Conservation (phyloP, 2,329 filamentous ascomycete species). For the Aureobasidium subglaciale region DNA sequence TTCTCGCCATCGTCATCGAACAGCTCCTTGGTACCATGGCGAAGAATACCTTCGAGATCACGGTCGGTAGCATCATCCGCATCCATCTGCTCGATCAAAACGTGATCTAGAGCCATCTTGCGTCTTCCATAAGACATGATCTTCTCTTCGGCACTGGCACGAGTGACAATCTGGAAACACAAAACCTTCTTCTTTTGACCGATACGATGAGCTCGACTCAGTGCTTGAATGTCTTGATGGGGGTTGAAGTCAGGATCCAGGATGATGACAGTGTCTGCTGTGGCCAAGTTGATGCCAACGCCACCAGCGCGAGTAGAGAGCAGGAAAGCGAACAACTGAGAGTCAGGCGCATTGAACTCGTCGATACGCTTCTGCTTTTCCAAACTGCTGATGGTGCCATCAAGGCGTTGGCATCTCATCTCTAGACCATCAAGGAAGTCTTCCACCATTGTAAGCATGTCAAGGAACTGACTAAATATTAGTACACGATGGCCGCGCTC, state of each 20-base stretch:
- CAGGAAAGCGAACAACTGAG: constrained; percentile 79
- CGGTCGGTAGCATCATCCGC: constrained; percentile 69
- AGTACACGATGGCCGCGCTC: constrained; percentile 83
- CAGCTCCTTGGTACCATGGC: constrained; percentile 77
- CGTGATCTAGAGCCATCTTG: constrained; percentile 93
- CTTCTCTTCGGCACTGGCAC: constrained; percentile 83
- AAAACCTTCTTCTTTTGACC: constrained; percentile 94
- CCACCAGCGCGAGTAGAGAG: constrained; percentile 91
- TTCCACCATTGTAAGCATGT: constrained; percentile 79
- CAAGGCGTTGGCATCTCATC: constrained; percentile 69
- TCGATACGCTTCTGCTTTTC: constrained; percentile 95
- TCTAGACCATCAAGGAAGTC: constrained; percentile 78
- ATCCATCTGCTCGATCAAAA: constrained; percentile 87
- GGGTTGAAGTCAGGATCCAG: constrained; percentile 96
- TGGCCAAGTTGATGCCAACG: constrained; percentile 94
- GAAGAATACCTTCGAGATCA: constrained; percentile 81
- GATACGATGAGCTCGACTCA: constrained; percentile 90
- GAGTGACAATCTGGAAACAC: constrained; percentile 90
- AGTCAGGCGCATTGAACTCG: constrained; percentile 80
- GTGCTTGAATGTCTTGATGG: constrained; percentile 92
- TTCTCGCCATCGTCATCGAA: constrained; percentile 69
- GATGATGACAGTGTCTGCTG: constrained; percentile 95
- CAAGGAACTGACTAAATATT: constrained; percentile 92
- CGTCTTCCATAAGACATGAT: constrained; percentile 93
- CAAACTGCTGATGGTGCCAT: constrained; percentile 71